Evolutionary conservation across 129 eudicot species (phyloP), one percentile per base, ranked within the genome.

Genomic region (Cynara cardunculus): DNA sequence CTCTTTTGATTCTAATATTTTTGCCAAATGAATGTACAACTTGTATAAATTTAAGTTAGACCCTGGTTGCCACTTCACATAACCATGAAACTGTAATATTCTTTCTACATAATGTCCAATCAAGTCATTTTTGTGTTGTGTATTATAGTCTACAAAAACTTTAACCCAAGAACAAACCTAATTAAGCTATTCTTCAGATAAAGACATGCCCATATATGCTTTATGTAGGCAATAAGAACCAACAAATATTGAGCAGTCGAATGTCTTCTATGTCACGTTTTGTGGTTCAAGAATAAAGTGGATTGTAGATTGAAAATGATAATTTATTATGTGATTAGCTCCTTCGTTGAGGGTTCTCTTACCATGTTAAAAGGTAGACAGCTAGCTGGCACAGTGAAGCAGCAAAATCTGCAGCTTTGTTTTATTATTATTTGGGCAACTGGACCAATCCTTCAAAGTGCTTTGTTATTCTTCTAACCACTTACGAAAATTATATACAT

Each of bases 361-460:
- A 73, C 22, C 37, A 46, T 74, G 66, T 74, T 41, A 77, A 65
- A 77, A 77, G 81, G 37, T 64, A 64, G 64, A 77, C 73, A 77
- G 81, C 81, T 77, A 62, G 61, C 72, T 65, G 59, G 65, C 81
- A 77, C 18, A 21, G n/a, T 77, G 71, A 77, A 77, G 7, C 35
- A 64, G 22, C 34, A 18, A 21, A 32, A 77, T 65, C 61, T 64
- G 67, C 21, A 16, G 73, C 22, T 37, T 64, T 53, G 11, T n/a
- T 28, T 61, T 34, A 11, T 73, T 7, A 44, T 73, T 22, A n/a
- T 74, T 74, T 44, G n/a, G 34, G 4, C 25, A 41, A 37, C 22
- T 41, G 28, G 21, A 73, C 67, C 35, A 44, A 44, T 26, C 34
- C 61, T 75, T 25, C n/a, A 74, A 53, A 74, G 68, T 56, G 69